Percentiles rank a stretch among this genome's conserved stretches.
Evolutionary conservation across 352 stramenopile genomes (phyloP).

Genomic region (Globisporangium cylindrosporum): DNA sequence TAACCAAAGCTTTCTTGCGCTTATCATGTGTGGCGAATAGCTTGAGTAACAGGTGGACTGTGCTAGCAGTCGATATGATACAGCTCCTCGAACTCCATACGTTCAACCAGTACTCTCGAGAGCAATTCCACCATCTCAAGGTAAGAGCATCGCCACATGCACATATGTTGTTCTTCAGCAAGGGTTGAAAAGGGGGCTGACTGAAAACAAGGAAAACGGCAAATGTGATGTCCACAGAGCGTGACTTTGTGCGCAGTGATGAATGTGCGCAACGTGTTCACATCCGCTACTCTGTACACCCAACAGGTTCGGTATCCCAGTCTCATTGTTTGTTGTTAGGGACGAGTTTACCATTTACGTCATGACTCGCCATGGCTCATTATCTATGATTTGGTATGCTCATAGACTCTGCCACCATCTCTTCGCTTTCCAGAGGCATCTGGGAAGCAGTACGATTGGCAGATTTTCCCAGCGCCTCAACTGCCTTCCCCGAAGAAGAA

Average conservation of each 20-base stretch:
- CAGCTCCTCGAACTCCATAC: slow-evolving; percentile 60
- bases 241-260: slow-evolving; percentile 65
- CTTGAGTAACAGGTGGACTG: slow-evolving; percentile 53
- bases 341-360: neutral
- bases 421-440: slow-evolving; percentile 31
- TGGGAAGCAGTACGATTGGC: slow-evolving; percentile 32
- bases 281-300: slow-evolving; percentile 47
- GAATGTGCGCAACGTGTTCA: slow-evolving; percentile 66
- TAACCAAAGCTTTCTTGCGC: neutral
- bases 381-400: neutral
- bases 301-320: slow-evolving; percentile 24
- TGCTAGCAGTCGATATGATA: slow-evolving; percentile 62
- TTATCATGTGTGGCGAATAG: slow-evolving; percentile 17
- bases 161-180: neutral
- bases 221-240: slow-evolving; percentile 22
- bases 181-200: slow-evolving; percentile 4
- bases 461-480: slow-evolving; percentile 19
- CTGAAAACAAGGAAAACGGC: neutral
- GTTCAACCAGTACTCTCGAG: slow-evolving; percentile 66
- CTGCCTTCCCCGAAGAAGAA: slow-evolving; percentile 9
- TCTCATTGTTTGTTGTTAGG: neutral
- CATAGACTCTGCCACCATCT: slow-evolving; percentile 41
- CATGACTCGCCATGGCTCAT: too few species aligned
- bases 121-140: slow-evolving; percentile 66
- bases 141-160: slow-evolving; percentile 10